Base-by-base conservation (phyloP, 805 yeast species). In the Diddensiella caesifluorescens region DNA sequence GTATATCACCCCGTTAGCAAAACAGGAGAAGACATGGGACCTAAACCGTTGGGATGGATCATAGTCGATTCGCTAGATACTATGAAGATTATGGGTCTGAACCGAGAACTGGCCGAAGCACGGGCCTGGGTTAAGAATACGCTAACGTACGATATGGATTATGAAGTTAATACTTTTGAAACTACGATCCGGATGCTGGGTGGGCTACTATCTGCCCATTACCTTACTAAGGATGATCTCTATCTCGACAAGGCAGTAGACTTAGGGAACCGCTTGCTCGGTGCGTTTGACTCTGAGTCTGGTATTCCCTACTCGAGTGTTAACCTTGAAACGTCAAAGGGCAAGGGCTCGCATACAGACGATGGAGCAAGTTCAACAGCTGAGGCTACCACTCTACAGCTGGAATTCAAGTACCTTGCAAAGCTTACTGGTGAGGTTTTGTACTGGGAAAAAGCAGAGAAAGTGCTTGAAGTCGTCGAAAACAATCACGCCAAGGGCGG, bases 181-280 rank as follows among this genome's bases (percentile, higher is more conserved):
- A 87, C 96, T n/a, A 86, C 97, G 4, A 88, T 86, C 49, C 72
- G 96, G 58, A 86, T 89, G 94, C 66, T 89, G 20, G 97, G 97
- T 33, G 97, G 97, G 0, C 68, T 89, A n/a, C 64, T 89, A 37
- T 81, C 95, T 2, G 95, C 95, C 0, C 77, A 75, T 56, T 80
- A 84, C 50, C 63, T 86, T 22, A 73, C 89, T 1, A 65, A 71
- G 10, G 89, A 83, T 52, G 83, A 79, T 35, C 45, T 83, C 41
- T 86, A 79, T 55, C 67, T 87, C 41, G 85, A 84, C 48, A 80
- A 80, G 56, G 95, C 96, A 1, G 75, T 71, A 5, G 84, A 80
- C 54, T 70, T 88, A 50, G 96, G 86, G n/a, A 75, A 80, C 53
- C 71, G 85, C 22, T 56, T 88, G 38, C 44, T 79, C 15, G 82